Percentiles rank a stretch among this genome's conserved stretches.
Conservation (phyloP, 1,284 basidiomycete species). For the Ustilago bromivora region DNA sequence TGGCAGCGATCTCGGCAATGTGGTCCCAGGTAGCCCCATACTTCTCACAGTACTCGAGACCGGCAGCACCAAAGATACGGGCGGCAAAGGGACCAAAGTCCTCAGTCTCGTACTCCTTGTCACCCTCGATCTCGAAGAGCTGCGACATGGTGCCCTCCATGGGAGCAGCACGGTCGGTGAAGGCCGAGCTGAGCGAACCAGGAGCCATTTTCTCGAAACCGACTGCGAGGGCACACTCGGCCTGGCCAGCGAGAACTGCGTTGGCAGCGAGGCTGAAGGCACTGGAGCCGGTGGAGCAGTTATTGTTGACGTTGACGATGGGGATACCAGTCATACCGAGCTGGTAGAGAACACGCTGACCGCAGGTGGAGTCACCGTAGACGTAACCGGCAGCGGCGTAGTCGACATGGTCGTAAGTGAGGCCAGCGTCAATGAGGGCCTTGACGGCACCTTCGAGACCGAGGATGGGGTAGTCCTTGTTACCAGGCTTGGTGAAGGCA, state of each 20-base stretch:
- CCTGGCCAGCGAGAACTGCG: constrained; percentile 75
- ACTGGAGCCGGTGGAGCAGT: constrained; percentile 67
- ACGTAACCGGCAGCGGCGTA: constrained; percentile 81
- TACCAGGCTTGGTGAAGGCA: constrained; percentile 82
- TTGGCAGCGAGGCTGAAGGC: constrained; percentile 63
- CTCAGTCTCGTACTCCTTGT: constrained; percentile 75
- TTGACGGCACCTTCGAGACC: constrained; percentile 83
- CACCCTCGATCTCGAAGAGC: constrained; percentile 74
- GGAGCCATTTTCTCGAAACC: constrained; percentile 80
- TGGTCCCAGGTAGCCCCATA: constrained; percentile 79
- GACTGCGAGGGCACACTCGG: constrained; percentile 82
- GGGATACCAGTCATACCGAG: constrained; percentile 87
- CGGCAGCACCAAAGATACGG: constrained; percentile 82
- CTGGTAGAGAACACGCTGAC: constrained; percentile 86
- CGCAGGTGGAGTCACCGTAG: constrained; percentile 74
- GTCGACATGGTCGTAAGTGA: constrained; percentile 83
- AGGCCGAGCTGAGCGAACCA: constrained; percentile 79
- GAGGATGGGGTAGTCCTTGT: constrained; percentile 71
- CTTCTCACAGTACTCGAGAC: constrained; percentile 81
- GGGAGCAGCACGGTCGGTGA: constrained; percentile 78
- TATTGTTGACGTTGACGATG: constrained; percentile 85
- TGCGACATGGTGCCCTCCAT: constrained; percentile 73
- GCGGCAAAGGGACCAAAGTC: constrained; percentile 77
- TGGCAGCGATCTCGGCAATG: constrained; percentile 80
- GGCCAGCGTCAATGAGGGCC: constrained; percentile 85